Evolutionary conservation across 2,329 filamentous ascomycete genomes (phyloP).

Genomic region (Sphaerostilbella broomeana): DNA sequence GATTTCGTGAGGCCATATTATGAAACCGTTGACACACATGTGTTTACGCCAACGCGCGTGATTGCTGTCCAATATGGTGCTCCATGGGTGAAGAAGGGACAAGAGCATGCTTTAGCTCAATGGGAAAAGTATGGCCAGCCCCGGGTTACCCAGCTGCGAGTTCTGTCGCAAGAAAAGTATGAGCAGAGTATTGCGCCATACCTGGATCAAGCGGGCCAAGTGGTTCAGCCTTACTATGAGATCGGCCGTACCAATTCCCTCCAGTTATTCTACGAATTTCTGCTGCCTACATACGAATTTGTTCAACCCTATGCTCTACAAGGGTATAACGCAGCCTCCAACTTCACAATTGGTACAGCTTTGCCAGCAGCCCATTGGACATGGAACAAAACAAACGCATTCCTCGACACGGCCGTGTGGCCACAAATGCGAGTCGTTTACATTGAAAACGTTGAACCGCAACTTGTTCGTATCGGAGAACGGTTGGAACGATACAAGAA

Average conservation of each 20-base stretch:
- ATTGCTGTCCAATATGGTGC: slow-evolving; percentile 69
- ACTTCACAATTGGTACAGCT: slow-evolving; percentile 61
- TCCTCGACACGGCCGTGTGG: slow-evolving; percentile 72
- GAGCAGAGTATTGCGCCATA: slow-evolving; percentile 66
- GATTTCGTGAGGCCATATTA: slow-evolving; percentile 72
- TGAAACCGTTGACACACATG: slow-evolving; percentile 49
- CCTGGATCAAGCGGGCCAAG: slow-evolving; percentile 53
- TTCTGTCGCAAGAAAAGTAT: slow-evolving; percentile 59
- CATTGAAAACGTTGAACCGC: slow-evolving; percentile 88
- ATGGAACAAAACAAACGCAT: slow-evolving; percentile 61
- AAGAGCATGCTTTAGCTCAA: slow-evolving; percentile 59
- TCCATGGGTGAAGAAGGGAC: slow-evolving; percentile 62
- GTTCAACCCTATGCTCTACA: slow-evolving; percentile 66
- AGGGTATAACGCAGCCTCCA: slow-evolving; percentile 59
- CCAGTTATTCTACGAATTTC: slow-evolving; percentile 62
- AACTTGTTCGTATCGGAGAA: slow-evolving; percentile 86
- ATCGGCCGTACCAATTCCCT: slow-evolving; percentile 55
- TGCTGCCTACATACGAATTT: slow-evolving; percentile 71
- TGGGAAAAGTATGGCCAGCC: slow-evolving; percentile 78
- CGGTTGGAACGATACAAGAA: slow-evolving; percentile 69
- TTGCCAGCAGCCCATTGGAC: slow-evolving; percentile 66
- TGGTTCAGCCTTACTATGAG: slow-evolving; percentile 65
- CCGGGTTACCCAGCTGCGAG: slow-evolving; percentile 59
- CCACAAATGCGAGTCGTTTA: slow-evolving; percentile 76
- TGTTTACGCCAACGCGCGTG: slow-evolving; percentile 62